Percentiles rank a stretch among this genome's conserved stretches.
phyloP scores from a whole-genome alignment of 129 eudicot species.

The Artemisia argyi region DNA sequence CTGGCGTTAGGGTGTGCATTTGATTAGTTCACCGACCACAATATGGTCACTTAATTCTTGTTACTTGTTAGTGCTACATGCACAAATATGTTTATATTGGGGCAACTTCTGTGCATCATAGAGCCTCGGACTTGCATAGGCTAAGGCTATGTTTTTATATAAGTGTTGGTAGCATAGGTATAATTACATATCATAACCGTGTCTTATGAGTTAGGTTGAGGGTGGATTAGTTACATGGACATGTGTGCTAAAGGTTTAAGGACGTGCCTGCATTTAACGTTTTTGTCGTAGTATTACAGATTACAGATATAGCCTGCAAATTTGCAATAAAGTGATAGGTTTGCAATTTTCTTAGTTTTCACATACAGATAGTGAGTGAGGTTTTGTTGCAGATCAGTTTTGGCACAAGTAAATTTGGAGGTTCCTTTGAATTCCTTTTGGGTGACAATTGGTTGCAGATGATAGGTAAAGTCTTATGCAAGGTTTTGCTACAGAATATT shows the following conservation, averaged over 20 bases:
- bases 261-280: background rate
- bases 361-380: background rate
- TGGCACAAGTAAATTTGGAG: background rate
- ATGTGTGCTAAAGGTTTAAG: background rate
- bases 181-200: no score
- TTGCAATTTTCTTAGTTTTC: background rate
- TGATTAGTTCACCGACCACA: background rate
- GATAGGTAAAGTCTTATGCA: background rate
- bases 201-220: no score
- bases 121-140: background rate
- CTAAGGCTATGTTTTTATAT: background rate
- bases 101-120: background rate
- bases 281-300: no score
- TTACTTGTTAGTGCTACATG: background rate
- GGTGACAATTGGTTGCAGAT: background rate
- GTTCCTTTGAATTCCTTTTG: background rate
- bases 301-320: background rate
- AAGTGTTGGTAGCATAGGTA: background rate
- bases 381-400: background rate
- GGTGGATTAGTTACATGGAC: no score
- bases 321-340: background rate
- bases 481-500: background rate
- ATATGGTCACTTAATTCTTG: background rate
- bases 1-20: background rate
- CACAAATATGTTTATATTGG: background rate